Evolutionary conservation across 139 green algal genomes (phyloP).

Genomic region (Picocystis salinarum): DNA sequence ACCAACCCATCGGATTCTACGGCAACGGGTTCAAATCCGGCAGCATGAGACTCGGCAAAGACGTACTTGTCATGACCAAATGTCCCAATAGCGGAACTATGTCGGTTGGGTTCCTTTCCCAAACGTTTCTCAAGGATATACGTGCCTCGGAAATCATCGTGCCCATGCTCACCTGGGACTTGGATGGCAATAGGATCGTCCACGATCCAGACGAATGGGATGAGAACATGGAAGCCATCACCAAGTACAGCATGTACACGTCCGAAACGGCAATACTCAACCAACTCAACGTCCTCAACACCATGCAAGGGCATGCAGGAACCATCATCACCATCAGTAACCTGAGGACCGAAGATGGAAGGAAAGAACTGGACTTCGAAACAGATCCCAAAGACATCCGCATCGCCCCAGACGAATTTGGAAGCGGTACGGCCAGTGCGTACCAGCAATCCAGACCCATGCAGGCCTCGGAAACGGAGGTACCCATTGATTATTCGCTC

Average conservation of each 20-base stretch:
- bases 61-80: conserved; percentile 30
- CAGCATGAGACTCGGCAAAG: conserved; percentile 26
- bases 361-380: conserved; percentile 16
- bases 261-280: conserved; percentile 4
- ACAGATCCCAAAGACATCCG: conserved; percentile 13
- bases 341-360: conserved; percentile 4
- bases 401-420: conserved; percentile 8
- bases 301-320: conserved; percentile 3
- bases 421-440: conserved; percentile 3
- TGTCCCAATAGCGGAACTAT: conserved; percentile 4
- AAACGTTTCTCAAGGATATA: conserved; percentile 10
- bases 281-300: not conserved
- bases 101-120: conserved; percentile 17
- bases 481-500: conserved; percentile 21
- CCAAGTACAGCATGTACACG: conserved; percentile 11
- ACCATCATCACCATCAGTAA: conserved; percentile 14
- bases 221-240: conserved; percentile 10
- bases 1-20: conserved; percentile 20
- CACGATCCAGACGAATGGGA: conserved; percentile 1
- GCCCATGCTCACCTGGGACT: conserved; percentile 12
- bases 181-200: conserved; percentile 1
- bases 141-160: conserved; percentile 4
- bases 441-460: conserved; percentile 8
- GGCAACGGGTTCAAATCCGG: conserved; percentile 41
- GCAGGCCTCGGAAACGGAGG: conserved; percentile 8